Conservation (phyloP, 164 flowering plant genomes). For the Nymphaea colorata region DNA sequence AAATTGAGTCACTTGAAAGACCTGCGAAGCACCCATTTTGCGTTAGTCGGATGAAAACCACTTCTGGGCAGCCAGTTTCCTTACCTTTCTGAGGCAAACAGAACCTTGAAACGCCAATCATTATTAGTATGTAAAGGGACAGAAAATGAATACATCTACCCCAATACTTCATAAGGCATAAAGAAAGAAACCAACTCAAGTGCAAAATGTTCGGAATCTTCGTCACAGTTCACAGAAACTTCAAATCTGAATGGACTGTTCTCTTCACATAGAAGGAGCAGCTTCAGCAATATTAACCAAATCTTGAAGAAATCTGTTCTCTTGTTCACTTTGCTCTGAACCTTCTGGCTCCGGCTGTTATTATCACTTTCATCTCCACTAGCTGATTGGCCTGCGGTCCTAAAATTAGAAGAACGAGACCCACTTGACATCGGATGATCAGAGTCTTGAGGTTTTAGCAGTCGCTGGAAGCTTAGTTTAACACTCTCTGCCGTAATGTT, state of each 20-base stretch:
- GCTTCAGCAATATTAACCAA: conserved; percentile 55
- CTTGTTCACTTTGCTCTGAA: conserved; percentile 1
- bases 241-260: conserved; percentile 50
- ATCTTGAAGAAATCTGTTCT: conserved; percentile 27
- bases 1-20: no score
- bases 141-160: background rate
- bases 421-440: background rate
- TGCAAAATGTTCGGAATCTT: conserved; percentile 40
- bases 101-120: no score
- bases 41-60: no score
- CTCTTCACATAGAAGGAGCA: conserved; percentile 36
- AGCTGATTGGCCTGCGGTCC: conserved; percentile 5
- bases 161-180: background rate
- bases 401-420: conserved; percentile 4
- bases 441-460: conserved; percentile 2
- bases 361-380: conserved; percentile 2
- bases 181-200: conserved; percentile 35
- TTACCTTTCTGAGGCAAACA: no score
- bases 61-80: no score
- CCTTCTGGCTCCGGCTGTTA: background rate
- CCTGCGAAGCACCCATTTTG: no score
- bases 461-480: conserved; percentile 19
- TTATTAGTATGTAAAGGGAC: no score
- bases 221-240: conserved; percentile 24
- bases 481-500: conserved; percentile 56